A percentile compares a stretch with the other conserved stretches of the same genome.
Conservation (phyloP, 169 alveolate genomes). For the Theileria parva region DNA sequence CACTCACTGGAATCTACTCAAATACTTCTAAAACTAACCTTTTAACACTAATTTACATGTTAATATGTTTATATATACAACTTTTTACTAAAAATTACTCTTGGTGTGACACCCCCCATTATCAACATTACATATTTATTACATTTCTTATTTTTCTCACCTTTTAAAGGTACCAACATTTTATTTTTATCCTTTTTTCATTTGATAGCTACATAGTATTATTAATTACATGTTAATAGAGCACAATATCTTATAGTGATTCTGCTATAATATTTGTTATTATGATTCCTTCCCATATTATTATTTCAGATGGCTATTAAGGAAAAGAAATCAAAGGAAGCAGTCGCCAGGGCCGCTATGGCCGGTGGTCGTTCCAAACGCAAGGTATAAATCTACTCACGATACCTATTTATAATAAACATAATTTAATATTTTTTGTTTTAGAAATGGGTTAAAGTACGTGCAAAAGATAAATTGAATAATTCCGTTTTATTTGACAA, state of each 20-base stretch:
- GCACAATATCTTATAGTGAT: background rate
- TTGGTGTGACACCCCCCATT: background rate
- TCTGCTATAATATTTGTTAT: background rate
- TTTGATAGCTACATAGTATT: background rate
- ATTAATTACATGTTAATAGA: no score
- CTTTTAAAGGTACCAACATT: background rate
- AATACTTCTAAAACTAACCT: background rate
- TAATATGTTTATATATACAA: background rate
- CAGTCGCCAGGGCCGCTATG: conserved; percentile 70
- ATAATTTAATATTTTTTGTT: background rate
- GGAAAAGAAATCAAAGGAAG: conserved; percentile 73
- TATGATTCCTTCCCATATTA: background rate
- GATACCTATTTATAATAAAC: background rate
- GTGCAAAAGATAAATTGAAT: conserved; percentile 93
- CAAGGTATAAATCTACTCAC: conserved; percentile 36
- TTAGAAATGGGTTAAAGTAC: conserved; percentile 90
- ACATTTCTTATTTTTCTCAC: background rate
- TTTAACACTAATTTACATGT: background rate
- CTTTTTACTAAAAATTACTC: background rate
- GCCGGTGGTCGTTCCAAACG: conserved; percentile 69
- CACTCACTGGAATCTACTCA: background rate
- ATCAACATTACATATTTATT: background rate
- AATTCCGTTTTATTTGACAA: conserved; percentile 92
- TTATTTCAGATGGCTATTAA: conserved; percentile 59
- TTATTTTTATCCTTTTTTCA: no score